Base-by-base conservation (phyloP, 257 asterid genomes). In the Linaria vulgaris region DNA sequence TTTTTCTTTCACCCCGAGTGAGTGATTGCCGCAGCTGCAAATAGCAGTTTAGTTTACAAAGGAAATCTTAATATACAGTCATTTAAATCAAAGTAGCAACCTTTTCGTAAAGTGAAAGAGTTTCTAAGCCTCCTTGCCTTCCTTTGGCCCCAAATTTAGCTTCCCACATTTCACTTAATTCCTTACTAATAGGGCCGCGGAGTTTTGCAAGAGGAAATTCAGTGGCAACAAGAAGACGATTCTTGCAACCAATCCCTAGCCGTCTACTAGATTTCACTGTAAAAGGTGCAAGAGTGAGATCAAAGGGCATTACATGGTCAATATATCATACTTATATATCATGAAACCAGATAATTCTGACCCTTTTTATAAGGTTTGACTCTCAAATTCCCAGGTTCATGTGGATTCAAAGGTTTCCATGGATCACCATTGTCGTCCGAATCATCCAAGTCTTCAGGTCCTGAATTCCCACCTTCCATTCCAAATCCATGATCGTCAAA, bases 361-460 rank as follows among this genome's bases (percentile, higher is more conserved):
- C 99, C 94, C 81, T 64, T 89, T 69, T 69, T 89, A 52, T 74
- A 85, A 41, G 96, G 94, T 63, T 78, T 89, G 19, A 87, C 81
- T 88, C 79, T 85, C 82, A 92, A 77, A 80, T 63, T 83, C 75
- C 99, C 99, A 21, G 87, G 83, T 67, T 76, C 97, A 76, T 92
- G 96, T 34, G 99, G 97, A 80, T 92, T 82, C 75, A 92, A 76
- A 76, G 96, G 97, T 67, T 83, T 84, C 99, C 97, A 92, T 14
- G 97, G 96, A 82, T 85, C 91, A 9, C 75, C 85, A 17, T 38
- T 76, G 31, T 64, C 77, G 64, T 87, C 97, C 55, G 82, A 77
- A 65, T 74, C 81, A 23, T 78, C 79, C 34, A 79, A 70, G 50
- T 82, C 81, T 38, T 66, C 80, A 49, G 76, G 73, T 47, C 78